phyloP scores from a whole-genome alignment of 176 grass and related monocot genomes.

The Avena sativa region DNA sequence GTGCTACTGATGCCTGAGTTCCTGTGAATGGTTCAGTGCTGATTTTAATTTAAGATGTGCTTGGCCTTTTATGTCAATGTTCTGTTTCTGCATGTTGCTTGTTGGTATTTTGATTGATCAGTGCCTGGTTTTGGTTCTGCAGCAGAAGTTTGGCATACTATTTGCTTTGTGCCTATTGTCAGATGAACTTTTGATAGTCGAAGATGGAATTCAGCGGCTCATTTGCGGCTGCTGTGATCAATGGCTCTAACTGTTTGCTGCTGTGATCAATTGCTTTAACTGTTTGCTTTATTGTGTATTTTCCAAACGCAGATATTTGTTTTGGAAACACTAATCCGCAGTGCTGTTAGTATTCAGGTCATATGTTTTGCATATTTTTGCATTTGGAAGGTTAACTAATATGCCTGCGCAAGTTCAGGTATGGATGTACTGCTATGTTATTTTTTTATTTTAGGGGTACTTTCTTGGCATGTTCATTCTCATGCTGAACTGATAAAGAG shows the following conservation, averaged over 20 bases:
- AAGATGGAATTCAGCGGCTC: background rate
- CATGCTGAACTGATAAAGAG: background rate
- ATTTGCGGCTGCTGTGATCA: background rate
- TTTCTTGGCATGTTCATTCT: background rate
- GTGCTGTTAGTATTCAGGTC: background rate
- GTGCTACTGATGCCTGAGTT: background rate
- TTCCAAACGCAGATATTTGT: background rate
- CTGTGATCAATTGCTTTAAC: background rate
- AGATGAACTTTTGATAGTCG: background rate
- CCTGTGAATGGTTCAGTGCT: background rate
- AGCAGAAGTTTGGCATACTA: background rate
- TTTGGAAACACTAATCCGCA: background rate
- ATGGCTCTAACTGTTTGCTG: background rate
- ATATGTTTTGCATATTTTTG: background rate
- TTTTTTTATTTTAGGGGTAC: background rate
- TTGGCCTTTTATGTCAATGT: background rate
- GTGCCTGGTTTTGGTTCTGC: background rate
- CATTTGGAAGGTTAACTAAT: background rate
- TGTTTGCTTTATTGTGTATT: background rate
- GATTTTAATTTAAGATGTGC: slow-evolving; percentile 21
- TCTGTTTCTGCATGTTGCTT: background rate
- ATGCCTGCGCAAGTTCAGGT: slow-evolving; percentile 2
- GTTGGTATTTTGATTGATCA: background rate
- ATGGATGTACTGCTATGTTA: background rate
- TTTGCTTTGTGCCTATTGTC: background rate